Percentiles rank a stretch among this genome's conserved stretches.
Conservation (phyloP, 768 basidiomycete species). For the Mycena kentingensis region DNA sequence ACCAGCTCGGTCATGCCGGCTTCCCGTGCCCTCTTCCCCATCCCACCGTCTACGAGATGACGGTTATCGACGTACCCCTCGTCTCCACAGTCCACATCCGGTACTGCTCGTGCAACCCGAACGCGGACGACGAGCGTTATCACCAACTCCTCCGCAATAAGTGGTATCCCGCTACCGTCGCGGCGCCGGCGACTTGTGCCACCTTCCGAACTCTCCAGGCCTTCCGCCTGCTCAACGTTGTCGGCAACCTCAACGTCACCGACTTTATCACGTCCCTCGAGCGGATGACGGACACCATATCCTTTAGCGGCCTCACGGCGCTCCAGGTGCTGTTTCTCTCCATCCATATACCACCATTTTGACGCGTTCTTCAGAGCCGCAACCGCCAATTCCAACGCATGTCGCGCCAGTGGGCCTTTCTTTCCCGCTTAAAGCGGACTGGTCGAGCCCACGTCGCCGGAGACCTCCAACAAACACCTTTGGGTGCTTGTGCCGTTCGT, state of each 20-base stretch:
- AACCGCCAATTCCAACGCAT: constrained; percentile 11
- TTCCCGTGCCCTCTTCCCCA: constrained; percentile 5
- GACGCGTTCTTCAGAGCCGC: constrained; percentile 2
- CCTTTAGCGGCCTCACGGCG: background rate
- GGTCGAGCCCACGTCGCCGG: constrained; percentile 22
- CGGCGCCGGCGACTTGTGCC: constrained; percentile 12
- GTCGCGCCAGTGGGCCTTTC: constrained; percentile 3
- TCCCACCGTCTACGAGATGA: background rate
- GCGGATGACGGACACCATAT: background rate
- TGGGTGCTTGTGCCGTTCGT: constrained; percentile 20
- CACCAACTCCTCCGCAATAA: constrained; percentile 7
- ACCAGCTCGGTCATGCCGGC: constrained; percentile 21
- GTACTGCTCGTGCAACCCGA: constrained; percentile 9
- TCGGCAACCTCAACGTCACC: constrained; percentile 2
- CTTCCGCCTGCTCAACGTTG: constrained; percentile 19
- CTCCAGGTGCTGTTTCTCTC: background rate
- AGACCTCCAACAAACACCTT: constrained; percentile 11
- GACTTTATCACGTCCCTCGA: constrained; percentile 9
- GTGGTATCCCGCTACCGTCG: constrained; percentile 17
- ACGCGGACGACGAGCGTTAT: background rate
- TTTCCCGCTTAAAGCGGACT: constrained; percentile 15
- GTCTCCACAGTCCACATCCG: constrained; percentile 12
- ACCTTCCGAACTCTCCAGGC: constrained; percentile 9
- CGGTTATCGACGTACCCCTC: constrained; percentile 10
- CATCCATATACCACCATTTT: background rate